These are phyloP conservation scores for Calonectria multiphialidica DNA, from an alignment of 2,329 filamentous ascomycete species.

Conservation along the genomic window DNA sequence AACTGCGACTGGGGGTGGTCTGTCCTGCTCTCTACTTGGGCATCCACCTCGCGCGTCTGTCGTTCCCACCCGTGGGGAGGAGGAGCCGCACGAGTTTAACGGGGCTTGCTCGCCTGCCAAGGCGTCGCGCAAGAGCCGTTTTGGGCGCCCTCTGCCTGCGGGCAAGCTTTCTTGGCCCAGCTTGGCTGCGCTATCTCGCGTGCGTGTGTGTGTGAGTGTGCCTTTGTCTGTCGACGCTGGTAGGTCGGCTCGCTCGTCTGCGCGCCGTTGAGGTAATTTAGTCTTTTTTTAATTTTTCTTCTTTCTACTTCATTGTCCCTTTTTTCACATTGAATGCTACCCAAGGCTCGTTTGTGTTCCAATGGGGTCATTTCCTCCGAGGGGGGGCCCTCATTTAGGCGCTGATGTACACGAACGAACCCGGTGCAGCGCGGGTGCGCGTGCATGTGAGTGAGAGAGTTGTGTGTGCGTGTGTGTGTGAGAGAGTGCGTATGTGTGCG, in stretches of 20 bases:
- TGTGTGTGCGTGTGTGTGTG: not conserved
- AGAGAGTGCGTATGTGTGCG: not conserved
- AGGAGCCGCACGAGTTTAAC: not conserved
- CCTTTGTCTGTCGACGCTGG: too few species aligned
- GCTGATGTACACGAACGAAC: not conserved
- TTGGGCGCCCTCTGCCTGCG: not conserved
- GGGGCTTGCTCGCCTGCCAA: not conserved
- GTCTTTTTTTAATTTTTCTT: not conserved
- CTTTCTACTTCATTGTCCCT: too few species aligned
- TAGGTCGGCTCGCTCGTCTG: not conserved
- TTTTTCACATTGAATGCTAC: not conserved
- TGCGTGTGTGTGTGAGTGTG: too few species aligned
- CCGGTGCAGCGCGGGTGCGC: not conserved
- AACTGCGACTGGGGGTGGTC: not conserved
- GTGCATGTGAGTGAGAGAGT: not conserved
- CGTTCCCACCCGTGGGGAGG: not conserved
- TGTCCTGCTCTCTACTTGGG: not conserved
- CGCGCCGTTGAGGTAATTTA: constrained; percentile 4
- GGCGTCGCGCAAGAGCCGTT: not conserved
- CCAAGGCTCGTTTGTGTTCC: not conserved
- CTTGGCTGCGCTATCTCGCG: not conserved
- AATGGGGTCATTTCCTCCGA: constrained; percentile 6
- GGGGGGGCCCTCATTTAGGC: not conserved
- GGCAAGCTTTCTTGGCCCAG: not conserved
- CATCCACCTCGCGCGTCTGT: not conserved